A percentile compares a stretch with the other conserved stretches of the same genome.
Conservation (phyloP, 768 basidiomycete genomes). For the Pleurotus platypus region DNA sequence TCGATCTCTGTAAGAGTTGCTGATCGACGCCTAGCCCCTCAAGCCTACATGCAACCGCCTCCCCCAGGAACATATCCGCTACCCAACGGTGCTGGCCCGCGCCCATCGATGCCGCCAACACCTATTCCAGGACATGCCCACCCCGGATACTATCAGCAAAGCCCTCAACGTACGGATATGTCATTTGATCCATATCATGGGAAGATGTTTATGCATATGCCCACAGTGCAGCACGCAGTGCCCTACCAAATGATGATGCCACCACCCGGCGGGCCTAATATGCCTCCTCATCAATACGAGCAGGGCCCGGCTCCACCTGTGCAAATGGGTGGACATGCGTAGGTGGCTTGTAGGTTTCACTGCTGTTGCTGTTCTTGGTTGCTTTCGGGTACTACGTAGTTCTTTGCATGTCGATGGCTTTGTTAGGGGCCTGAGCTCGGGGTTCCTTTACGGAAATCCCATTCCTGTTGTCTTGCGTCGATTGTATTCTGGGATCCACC, state of each 20-base stretch:
- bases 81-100: constrained; percentile 73
- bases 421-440: not conserved
- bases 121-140: constrained; percentile 86
- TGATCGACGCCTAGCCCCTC: constrained; percentile 43
- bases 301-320: constrained; percentile 65
- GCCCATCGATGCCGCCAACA: constrained; percentile 90
- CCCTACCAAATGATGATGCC: constrained; percentile 94
- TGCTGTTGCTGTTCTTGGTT: not conserved
- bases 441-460: not conserved
- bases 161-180: constrained; percentile 67
- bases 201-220: constrained; percentile 25
- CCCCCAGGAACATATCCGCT: constrained; percentile 77
- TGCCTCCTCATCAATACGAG: constrained; percentile 73
- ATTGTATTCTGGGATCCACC: constrained; percentile 7
- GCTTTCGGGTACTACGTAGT: not conserved
- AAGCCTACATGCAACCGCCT: constrained; percentile 76
- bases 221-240: constrained; percentile 78
- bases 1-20: not conserved
- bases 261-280: constrained; percentile 52
- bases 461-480: not conserved
- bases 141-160: constrained; percentile 79
- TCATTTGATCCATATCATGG: constrained; percentile 18
- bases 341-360: not conserved
- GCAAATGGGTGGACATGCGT: constrained; percentile 55
- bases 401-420: constrained; percentile 1